phyloP scores from a whole-genome alignment of 1,284 basidiomycete genomes.

The Puccinia coronata region DNA sequence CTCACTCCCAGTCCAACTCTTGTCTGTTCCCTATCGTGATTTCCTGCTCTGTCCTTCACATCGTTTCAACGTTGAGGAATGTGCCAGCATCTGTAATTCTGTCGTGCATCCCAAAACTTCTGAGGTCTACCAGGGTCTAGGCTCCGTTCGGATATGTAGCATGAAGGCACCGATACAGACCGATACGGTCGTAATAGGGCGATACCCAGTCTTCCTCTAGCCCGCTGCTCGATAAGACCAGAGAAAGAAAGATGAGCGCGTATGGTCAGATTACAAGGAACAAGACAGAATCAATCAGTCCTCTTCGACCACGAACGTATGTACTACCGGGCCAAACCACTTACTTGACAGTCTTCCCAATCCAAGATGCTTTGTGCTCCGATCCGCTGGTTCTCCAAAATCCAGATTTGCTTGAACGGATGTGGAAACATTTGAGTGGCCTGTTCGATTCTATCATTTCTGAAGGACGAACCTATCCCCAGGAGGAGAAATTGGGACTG shows the following conservation, averaged over 20 bases:
- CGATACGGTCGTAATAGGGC: too few species aligned
- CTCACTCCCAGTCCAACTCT: too few species aligned
- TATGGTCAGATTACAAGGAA: conserved; percentile 3
- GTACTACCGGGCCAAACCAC: background rate
- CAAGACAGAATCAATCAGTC: background rate
- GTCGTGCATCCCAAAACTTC: too few species aligned
- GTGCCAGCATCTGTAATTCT: too few species aligned
- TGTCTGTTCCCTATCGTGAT: too few species aligned
- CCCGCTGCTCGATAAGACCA: too few species aligned
- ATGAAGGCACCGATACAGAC: too few species aligned
- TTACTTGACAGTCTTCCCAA: conserved; percentile 6
- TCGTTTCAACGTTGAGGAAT: too few species aligned
- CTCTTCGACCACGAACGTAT: conserved; percentile 24
- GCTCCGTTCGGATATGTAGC: too few species aligned
- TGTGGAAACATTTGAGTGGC: conserved; percentile 19
- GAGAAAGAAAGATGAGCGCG: conserved; percentile 21
- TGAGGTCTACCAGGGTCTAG: too few species aligned
- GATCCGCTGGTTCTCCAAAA: background rate
- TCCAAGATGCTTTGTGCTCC: conserved; percentile 1
- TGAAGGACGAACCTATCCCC: conserved; percentile 24
- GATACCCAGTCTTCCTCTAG: too few species aligned
- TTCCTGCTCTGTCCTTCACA: too few species aligned
- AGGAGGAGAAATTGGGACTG: conserved; percentile 4
- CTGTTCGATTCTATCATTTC: conserved; percentile 17
- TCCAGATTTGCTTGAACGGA: background rate